These are phyloP conservation scores for Cornus kousa DNA, from an alignment of 148 eudicot genomes.

Conservation along the genomic window DNA sequence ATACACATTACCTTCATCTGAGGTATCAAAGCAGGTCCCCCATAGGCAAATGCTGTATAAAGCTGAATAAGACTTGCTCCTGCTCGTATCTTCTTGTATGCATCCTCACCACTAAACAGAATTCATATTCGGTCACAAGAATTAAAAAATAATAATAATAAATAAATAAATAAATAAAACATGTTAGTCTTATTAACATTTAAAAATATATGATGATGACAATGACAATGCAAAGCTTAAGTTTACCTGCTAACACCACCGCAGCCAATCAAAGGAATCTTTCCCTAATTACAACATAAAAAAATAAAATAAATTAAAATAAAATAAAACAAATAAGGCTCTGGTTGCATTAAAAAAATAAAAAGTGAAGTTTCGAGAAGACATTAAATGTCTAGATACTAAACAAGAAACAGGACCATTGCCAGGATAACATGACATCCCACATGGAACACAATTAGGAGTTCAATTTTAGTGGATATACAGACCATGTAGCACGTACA, in stretches of 20 bases:
- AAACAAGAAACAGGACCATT: neutral
- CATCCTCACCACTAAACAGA: slow-evolving; percentile 85
- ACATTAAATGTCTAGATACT: neutral
- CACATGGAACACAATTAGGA: too few relatives aligned
- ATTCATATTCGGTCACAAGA: slow-evolving; percentile 15
- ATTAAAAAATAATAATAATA: neutral
- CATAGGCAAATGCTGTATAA: slow-evolving; percentile 92
- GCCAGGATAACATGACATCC: neutral
- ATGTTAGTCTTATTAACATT: neutral
- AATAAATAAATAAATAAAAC: too few relatives aligned
- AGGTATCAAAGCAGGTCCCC: slow-evolving; percentile 97
- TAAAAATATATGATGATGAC: neutral
- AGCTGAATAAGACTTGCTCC: slow-evolving; percentile 95
- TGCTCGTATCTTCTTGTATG: slow-evolving; percentile 88
- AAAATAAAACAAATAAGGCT: slow-evolving; percentile 1
- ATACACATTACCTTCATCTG: slow-evolving; percentile 69
- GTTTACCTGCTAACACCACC: slow-evolving; percentile 92
- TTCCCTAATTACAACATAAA: slow-evolving; percentile 50
- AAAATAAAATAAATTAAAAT: too few relatives aligned
- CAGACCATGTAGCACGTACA: neutral
- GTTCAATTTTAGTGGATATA: too few relatives aligned
- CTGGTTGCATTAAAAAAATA: neutral
- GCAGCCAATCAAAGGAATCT: slow-evolving; percentile 85
- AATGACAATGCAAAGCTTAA: slow-evolving; percentile 6
- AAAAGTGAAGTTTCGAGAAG: neutral